Evolutionary conservation across 768 basidiomycete genomes (phyloP), one percentile per base, ranked within the genome.

Genomic region (Boletus rufocinnamomeus): DNA sequence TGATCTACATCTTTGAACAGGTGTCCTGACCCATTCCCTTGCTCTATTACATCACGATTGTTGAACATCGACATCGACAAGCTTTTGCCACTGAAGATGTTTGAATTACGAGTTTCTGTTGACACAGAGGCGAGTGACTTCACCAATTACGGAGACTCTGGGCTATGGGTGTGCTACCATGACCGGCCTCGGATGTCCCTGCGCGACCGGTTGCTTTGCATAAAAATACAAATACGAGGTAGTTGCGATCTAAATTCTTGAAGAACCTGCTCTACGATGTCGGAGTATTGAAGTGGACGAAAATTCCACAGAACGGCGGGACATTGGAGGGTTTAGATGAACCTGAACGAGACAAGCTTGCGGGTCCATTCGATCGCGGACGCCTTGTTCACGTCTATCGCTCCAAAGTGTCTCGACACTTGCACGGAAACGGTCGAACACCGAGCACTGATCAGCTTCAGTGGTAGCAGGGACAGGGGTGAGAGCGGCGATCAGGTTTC

Each of bases 381-480:
- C 47, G 19, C 45, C 43, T 23, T 47, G 27, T 40, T 54, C 66
- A 16, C 30, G 54, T 47, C 45, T 56, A 21, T 70, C 68, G 45
- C 28, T 48, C 68, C 68, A 70, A 7, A 67, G 50, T 4, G 56
- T 57, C 50, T 58, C 61, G 30, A 69, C 61, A 9, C 50, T 60
- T 13, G 68, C 58, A 3, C 63, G 64, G 40, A 69, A 58, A 40
- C 66, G 61, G 54, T 65, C 52, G 41, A 67, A 52, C 27, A 67
- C 32, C 2, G 48, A 34, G 21, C 13, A 49, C 14, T 34, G 65
- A 11, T 62, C 54, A 23, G 13, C 23, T 48, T 69, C 65, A 2
- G 59, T 59, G 25, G 65, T 67, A 3, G 68, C 65, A 10, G 68
- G 68, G 41, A 68, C 45, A 28, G 65, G 67, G 7, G 62, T 23